Evolutionary conservation across 2,329 filamentous ascomycete genomes (phyloP).

Genomic region (Colletotrichum costaricense): DNA sequence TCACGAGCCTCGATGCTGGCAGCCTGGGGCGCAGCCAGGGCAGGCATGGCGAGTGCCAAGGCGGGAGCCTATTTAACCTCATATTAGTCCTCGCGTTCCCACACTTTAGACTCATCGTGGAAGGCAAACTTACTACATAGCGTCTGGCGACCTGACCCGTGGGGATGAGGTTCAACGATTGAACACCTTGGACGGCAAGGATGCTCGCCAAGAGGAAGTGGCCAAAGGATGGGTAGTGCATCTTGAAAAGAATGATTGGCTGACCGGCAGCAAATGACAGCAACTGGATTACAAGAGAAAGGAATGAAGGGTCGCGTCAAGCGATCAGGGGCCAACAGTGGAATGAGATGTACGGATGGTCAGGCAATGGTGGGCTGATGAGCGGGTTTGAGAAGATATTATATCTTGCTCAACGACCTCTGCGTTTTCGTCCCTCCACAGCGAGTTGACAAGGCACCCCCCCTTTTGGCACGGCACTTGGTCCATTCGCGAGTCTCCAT

Average conservation of each 20-base stretch:
- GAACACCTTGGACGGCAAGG: slow-evolving; percentile 31
- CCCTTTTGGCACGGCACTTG: slow-evolving; percentile 1
- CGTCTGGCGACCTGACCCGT: slow-evolving; percentile 29
- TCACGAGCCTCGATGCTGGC: slow-evolving; percentile 29
- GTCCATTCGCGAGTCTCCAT: not conserved
- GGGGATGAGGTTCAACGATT: slow-evolving; percentile 23
- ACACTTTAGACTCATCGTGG: slow-evolving; percentile 7
- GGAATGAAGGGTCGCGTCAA: slow-evolving; percentile 33
- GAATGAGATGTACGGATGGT: slow-evolving; percentile 31
- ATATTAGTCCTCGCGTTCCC: slow-evolving; percentile 5
- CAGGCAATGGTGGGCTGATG: slow-evolving; percentile 19
- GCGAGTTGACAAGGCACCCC: slow-evolving; percentile 13
- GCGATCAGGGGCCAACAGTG: slow-evolving; percentile 30
- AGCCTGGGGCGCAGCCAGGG: slow-evolving; percentile 20
- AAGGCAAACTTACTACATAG: slow-evolving; percentile 26
- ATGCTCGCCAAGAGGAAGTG: slow-evolving; percentile 35
- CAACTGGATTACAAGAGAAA: slow-evolving; percentile 26
- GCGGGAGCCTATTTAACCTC: slow-evolving; percentile 16
- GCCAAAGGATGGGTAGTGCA: slow-evolving; percentile 33
- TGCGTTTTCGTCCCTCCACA: not conserved
- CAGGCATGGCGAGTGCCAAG: slow-evolving; percentile 34
- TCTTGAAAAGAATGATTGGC: slow-evolving; percentile 33
- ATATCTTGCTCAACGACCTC: slow-evolving; percentile 32
- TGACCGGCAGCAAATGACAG: slow-evolving; percentile 37
- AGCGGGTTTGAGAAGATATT: slow-evolving; percentile 37